Conservation (phyloP, 1,284 basidiomycete genomes). For the Lentinus polychrous region DNA sequence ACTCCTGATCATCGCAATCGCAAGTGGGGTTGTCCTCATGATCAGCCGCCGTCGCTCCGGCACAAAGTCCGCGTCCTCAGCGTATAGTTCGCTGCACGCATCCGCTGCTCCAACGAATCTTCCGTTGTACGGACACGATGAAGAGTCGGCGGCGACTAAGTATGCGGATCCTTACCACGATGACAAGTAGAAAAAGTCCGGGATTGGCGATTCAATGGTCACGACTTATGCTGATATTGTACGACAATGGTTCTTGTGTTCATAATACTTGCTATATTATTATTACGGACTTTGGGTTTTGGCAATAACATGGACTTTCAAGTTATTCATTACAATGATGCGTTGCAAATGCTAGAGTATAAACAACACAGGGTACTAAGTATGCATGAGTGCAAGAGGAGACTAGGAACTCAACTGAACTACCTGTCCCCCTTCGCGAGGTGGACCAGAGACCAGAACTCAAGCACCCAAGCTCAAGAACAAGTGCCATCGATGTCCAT, state of each 20-base stretch:
- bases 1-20: conserved; percentile 14
- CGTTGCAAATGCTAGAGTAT: too few species aligned
- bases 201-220: not conserved
- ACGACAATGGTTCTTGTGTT: not conserved
- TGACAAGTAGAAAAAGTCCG: conserved; percentile 5
- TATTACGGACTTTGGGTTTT: not conserved
- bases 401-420: too few species aligned
- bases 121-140: conserved; percentile 21
- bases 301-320: not conserved
- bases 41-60: conserved; percentile 13
- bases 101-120: conserved; percentile 11
- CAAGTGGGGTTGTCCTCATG: conserved; percentile 12
- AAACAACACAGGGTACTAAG: too few species aligned
- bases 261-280: not conserved
- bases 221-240: not conserved
- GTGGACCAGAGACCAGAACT: too few species aligned
- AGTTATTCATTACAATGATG: too few species aligned
- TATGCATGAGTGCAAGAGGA: too few species aligned
- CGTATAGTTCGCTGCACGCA: conserved; percentile 19
- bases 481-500: too few species aligned
- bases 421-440: too few species aligned
- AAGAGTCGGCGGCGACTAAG: conserved; percentile 12
- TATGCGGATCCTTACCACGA: conserved; percentile 22
- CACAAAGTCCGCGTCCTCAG: conserved; percentile 10
- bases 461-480: too few species aligned